Evolutionary conservation across 305 asterid genomes (phyloP), one percentile per base, ranked within the genome.

Genomic region (Fraxinus platypoda): DNA sequence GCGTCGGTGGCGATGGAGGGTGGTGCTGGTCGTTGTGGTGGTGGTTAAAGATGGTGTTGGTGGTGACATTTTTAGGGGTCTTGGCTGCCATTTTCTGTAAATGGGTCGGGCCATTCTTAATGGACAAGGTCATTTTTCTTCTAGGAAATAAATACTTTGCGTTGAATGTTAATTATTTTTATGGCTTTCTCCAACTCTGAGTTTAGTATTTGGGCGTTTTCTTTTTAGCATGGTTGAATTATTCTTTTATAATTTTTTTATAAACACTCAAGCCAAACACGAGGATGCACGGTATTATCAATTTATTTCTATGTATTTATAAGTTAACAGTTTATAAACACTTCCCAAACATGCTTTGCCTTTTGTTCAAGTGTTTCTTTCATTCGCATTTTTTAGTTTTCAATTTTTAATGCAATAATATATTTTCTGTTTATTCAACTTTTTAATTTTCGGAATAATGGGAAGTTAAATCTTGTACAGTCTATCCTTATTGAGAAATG

Each of bases 41-140:
- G 97, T 93, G 93, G 94, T 93, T 91, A 34, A 93, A 91, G 86
- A 76, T 92, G 83, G 85, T 87, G 49, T 81, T 90, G 70, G 87
- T 90, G 21, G 83, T 90, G 84, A 31, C 88, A 12, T 87, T 92
- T 77, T 90, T 89, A 26, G 96, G 80, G 74, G 85, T 83, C n/a
- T 81, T 93, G 88, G 93, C 85, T 74, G 91, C 87, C 88, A 92
- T 90, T 84, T 88, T 92, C 87, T 87, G 88, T 83, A 90, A 89
- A 86, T 93, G 97, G 97, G 73, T 93, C 72, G 96, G 92, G 19
- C 96, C 97, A 34, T 92, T 89, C 78, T 84, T 93, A 89, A 91
- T 93, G 96, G 96, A 93, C 25, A 90, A 93, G 96, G 97, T 93
- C 80, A 33, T 1, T 17, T 59, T 59, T 59, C 70, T 59, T 59